Percentiles rank a stretch among this genome's conserved stretches.
Conservation (phyloP, 2,329 filamentous ascomycete species). For the Penicillium frequentans region DNA sequence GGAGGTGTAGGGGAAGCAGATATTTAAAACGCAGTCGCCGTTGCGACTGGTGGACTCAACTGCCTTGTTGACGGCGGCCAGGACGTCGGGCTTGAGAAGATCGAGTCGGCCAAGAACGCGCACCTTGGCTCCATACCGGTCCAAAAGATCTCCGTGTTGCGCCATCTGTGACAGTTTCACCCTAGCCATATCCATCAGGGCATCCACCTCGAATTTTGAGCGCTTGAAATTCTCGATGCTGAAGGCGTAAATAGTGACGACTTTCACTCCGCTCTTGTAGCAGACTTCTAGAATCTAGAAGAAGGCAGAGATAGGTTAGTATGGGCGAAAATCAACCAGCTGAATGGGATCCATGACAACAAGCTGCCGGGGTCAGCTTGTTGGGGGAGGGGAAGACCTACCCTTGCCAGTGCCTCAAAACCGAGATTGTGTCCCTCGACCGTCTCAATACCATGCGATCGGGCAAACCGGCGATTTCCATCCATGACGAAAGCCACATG, state of each 20-base stretch:
- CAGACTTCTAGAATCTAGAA: conserved; percentile 87
- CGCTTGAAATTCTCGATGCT: conserved; percentile 99
- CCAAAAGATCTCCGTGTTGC: conserved; percentile 88
- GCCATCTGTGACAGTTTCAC: conserved; percentile 88
- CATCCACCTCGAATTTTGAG: conserved; percentile 93
- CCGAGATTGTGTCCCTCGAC: conserved; percentile 94
- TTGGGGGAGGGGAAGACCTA: conserved; percentile 44
- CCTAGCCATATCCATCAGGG: conserved; percentile 96
- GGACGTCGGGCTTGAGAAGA: conserved; percentile 80
- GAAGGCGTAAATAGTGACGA: conserved; percentile 97
- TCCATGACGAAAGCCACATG: conserved; percentile 99
- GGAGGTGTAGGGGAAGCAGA: conserved; percentile 97
- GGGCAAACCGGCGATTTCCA: conserved; percentile 90
- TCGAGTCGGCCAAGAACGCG: conserved; percentile 82
- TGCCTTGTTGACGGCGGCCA: conserved; percentile 83
- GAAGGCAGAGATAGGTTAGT: background rate
- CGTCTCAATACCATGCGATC: conserved; percentile 88
- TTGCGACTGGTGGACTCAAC: conserved; percentile 86
- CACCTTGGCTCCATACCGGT: conserved; percentile 86
- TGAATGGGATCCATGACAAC: background rate
- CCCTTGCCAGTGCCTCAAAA: conserved; percentile 89
- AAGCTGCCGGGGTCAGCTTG: background rate
- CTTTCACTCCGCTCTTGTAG: conserved; percentile 95
- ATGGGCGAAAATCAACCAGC: background rate
- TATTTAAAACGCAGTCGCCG: conserved; percentile 77